Evolutionary conservation across 306 rosid species (phyloP), one percentile per base, ranked within the genome.

Genomic region (Sindora glabra): DNA sequence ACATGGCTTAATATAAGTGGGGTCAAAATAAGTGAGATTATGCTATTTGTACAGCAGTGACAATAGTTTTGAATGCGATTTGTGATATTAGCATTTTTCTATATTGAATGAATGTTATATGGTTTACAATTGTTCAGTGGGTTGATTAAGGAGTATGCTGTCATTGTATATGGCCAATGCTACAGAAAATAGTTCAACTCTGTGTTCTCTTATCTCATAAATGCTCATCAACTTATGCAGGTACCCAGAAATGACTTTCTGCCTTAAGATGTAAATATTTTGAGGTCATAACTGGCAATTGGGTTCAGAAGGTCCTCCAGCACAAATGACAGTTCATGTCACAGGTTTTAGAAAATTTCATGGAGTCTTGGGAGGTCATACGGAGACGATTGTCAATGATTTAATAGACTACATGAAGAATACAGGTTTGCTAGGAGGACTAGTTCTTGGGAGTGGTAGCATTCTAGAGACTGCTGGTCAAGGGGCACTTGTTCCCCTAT

Each of bases 341-440:
- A 92, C 98, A 6, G 98, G 98, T 49, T 92, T 92, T 71, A 88
- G 83, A 89, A 92, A 86, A 80, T 92, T 92, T 76, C 96, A 92
- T 44, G 96, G 98, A 62, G 96, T 92, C 81, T 84, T 90, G 0
- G 95, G 83, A 68, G 88, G 88, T 73, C 98, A 96, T 3, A 92
- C 98, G 0, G 96, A 92, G 77, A 74, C 81, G 2, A 74, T 88
- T 49, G 95, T 81, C 50, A 68, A 48, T 69, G 80, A 84, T 27
- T 83, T 92, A 59, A 45, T 25, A 18, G 83, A 88, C 63, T 88
- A 83, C 70, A n/a, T 85, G 85, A 79, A 62, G 64, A 86, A 86
- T 64, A 74, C 73, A 65, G 95, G 98, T 25, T 76, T 81, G 18
- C 96, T 95, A 10, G 82, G 86, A 73, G 90, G 95, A 65, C 59